Evolutionary conservation across 1,284 basidiomycete genomes (phyloP).

Genomic region (Mycena citricolor): DNA sequence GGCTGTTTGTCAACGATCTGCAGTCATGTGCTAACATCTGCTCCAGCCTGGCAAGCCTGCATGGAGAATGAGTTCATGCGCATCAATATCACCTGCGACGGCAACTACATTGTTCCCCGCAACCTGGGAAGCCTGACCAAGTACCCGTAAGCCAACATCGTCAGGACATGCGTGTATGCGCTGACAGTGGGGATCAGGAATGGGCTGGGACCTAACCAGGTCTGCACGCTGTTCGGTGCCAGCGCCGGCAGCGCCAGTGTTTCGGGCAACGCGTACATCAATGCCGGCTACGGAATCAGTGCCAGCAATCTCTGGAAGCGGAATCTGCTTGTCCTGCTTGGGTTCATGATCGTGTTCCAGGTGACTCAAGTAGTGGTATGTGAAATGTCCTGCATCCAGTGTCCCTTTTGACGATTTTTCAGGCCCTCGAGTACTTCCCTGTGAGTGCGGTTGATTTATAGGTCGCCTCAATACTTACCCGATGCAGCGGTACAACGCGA

Average conservation of each 20-base stretch:
- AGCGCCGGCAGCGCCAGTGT: slow-evolving; percentile 47
- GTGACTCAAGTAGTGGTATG: slow-evolving; percentile 17
- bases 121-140: slow-evolving; percentile 61
- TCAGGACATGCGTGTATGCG: slow-evolving; percentile 7
- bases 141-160: slow-evolving; percentile 59
- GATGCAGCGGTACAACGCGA: slow-evolving; percentile 46
- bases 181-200: slow-evolving; percentile 33
- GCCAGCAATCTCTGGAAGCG: slow-evolving; percentile 59
- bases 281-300: slow-evolving; percentile 51
- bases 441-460: slow-evolving; percentile 38
- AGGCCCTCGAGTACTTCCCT: slow-evolving; percentile 63
- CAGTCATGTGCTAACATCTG: slow-evolving; percentile 2
- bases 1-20: slow-evolving; percentile 15
- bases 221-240: slow-evolving; percentile 66
- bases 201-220: slow-evolving; percentile 61
- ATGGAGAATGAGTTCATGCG: slow-evolving; percentile 87
- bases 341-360: slow-evolving; percentile 18
- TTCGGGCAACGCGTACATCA: slow-evolving; percentile 58
- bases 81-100: slow-evolving; percentile 69
- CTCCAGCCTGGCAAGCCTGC: slow-evolving; percentile 65
- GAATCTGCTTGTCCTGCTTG: slow-evolving; percentile 26
- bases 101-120: slow-evolving; percentile 67
- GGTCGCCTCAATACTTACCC: slow-evolving; percentile 1
- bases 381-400: not conserved
- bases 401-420: slow-evolving; percentile 25